Evolutionary conservation across 2,329 filamentous ascomycete species (phyloP).

Genomic region (Helotiales sp.): DNA sequence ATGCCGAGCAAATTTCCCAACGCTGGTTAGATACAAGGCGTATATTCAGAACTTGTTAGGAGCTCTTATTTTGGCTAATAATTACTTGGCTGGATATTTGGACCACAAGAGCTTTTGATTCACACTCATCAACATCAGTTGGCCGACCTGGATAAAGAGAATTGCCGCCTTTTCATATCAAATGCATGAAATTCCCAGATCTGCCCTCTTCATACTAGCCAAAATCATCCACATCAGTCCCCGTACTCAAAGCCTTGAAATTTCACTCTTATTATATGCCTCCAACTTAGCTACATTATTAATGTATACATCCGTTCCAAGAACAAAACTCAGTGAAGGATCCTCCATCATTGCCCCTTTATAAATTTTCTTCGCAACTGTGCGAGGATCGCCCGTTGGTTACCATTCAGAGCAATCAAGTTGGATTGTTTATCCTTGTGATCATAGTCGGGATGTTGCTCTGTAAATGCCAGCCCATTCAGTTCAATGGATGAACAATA

Average conservation of each 20-base stretch:
- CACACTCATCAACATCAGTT: too few relatives aligned
- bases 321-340: background rate
- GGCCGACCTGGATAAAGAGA: too few relatives aligned
- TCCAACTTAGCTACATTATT: constrained; percentile 7
- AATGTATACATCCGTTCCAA: constrained; percentile 1
- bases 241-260: background rate
- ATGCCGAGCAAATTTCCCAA: too few relatives aligned
- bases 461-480: constrained; percentile 10
- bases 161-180: too few relatives aligned
- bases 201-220: too few relatives aligned
- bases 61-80: too few relatives aligned
- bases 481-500: too few relatives aligned
- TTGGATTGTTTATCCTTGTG: constrained; percentile 2
- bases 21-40: too few relatives aligned
- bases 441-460: constrained; percentile 8
- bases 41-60: too few relatives aligned
- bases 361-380: constrained; percentile 1
- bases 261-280: background rate
- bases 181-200: too few relatives aligned
- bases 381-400: constrained; percentile 4
- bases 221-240: constrained; percentile 8
- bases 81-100: too few relatives aligned
- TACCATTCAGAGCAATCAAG: background rate
- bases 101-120: too few relatives aligned
- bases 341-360: constrained; percentile 4